Evolutionary conservation across 1,139 yeast genomes (phyloP).

Genomic region (Taphrina pruni): DNA sequence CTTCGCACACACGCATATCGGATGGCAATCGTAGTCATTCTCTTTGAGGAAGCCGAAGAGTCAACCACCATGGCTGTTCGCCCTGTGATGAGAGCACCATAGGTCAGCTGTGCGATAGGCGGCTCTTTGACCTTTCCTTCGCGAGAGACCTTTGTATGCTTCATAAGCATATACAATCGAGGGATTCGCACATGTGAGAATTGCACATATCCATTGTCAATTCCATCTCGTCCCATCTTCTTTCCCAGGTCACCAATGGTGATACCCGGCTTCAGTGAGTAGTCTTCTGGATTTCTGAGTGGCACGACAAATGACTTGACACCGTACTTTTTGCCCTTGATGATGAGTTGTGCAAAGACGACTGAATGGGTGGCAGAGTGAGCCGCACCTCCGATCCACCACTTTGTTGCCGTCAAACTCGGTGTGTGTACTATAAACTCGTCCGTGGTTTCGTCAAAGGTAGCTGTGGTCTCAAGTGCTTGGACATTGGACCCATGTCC

Average conservation of each 20-base stretch:
- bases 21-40: constrained; percentile 80
- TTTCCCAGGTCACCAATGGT: constrained; percentile 90
- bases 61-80: constrained; percentile 89
- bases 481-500: constrained; percentile 96
- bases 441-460: constrained; percentile 68
- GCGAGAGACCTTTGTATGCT: constrained; percentile 72
- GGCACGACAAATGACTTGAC: constrained; percentile 93
- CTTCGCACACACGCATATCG: constrained; percentile 90
- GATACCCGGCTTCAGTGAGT: constrained; percentile 76
- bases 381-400: constrained; percentile 99
- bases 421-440: constrained; percentile 83
- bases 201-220: constrained; percentile 93
- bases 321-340: constrained; percentile 90
- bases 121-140: constrained; percentile 70
- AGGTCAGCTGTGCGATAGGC: constrained; percentile 84
- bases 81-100: constrained; percentile 85
- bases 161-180: constrained; percentile 79
- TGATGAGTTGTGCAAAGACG: constrained; percentile 80
- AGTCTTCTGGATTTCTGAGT: constrained; percentile 70
- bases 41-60: constrained; percentile 78
- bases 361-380: constrained; percentile 87
- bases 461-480: constrained; percentile 89
- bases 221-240: constrained; percentile 61
- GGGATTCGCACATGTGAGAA: constrained; percentile 78
- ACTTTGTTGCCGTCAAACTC: constrained; percentile 86